phyloP scores from a whole-genome alignment of 495 filamentous ascomycete species.

The Aspergillus nidulans region DNA sequence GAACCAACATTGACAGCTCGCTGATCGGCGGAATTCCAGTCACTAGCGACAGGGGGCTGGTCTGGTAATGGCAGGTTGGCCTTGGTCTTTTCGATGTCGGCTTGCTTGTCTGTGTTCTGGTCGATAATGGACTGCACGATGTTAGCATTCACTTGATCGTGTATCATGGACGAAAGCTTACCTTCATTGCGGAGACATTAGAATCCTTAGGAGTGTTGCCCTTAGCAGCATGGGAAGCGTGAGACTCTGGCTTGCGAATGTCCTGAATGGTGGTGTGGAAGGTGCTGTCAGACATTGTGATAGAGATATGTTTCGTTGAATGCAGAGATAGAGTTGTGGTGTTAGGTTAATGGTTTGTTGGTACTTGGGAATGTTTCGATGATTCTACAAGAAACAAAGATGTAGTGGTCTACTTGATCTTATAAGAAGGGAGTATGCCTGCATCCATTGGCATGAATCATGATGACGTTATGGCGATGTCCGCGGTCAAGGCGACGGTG shows the following conservation, averaged over 20 bases:
- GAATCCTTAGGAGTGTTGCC: constrained; percentile 44
- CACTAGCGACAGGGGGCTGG: constrained; percentile 65
- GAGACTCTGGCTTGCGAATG: constrained; percentile 48
- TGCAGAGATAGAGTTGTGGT: background rate
- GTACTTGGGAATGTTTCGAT: background rate
- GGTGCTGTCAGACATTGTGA: constrained; percentile 46
- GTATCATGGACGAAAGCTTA: background rate
- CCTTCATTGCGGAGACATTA: constrained; percentile 46
- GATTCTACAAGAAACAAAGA: background rate
- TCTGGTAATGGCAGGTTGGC: constrained; percentile 76
- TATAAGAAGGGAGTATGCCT: background rate
- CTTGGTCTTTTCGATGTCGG: constrained; percentile 60
- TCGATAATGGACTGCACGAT: constrained; percentile 43
- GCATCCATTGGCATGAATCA: background rate
- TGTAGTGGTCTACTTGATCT: background rate
- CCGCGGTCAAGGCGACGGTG: background rate
- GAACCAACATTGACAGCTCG: constrained; percentile 64
- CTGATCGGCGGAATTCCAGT: constrained; percentile 68
- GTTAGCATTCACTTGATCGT: background rate
- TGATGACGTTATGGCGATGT: constrained; percentile 5
- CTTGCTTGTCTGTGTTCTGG: constrained; percentile 49
- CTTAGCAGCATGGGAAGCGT: constrained; percentile 33
- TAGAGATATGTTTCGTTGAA: background rate
- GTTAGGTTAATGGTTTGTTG: background rate
- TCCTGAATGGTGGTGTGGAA: constrained; percentile 51